These are phyloP conservation scores for Alectoria sarmentosa DNA, from an alignment of 495 filamentous ascomycete species.

Conservation along the genomic window DNA sequence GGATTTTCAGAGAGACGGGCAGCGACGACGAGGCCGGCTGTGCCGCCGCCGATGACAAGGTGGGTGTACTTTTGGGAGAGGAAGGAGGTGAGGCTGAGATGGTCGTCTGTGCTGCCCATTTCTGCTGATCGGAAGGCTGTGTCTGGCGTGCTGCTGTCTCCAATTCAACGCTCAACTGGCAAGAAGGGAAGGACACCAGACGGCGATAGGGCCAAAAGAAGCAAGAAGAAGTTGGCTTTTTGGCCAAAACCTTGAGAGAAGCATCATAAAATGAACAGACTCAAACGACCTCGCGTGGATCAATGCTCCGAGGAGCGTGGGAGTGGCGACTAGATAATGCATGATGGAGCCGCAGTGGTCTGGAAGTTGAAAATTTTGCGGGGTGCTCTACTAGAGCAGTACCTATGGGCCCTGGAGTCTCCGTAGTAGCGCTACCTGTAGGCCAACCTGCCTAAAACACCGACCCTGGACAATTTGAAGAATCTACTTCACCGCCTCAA, in stretches of 20 bases:
- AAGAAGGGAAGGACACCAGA: not conserved
- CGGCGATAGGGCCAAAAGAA: not conserved
- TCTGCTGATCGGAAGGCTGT: not conserved
- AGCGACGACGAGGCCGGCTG: slow-evolving; percentile 37
- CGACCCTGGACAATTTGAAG: too few species aligned
- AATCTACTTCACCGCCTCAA: not conserved
- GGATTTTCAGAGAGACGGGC: slow-evolving; percentile 35
- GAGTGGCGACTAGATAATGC: not conserved
- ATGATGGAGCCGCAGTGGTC: not conserved
- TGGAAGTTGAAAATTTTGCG: not conserved
- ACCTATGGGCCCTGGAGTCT: too few species aligned
- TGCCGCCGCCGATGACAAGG: slow-evolving; percentile 38
- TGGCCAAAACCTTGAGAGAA: not conserved
- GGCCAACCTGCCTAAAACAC: too few species aligned
- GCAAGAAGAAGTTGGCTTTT: not conserved
- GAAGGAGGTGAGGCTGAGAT: slow-evolving; percentile 9
- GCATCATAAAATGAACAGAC: not conserved
- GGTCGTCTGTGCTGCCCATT: not conserved
- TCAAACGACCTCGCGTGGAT: too few species aligned
- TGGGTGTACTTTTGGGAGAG: slow-evolving; percentile 25
- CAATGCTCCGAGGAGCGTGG: not conserved
- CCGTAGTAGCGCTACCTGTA: too few species aligned
- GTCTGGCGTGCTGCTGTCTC: not conserved
- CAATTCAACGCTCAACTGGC: not conserved
- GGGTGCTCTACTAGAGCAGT: too few species aligned